These are phyloP conservation scores for Thozetella sp. DNA, from an alignment of 495 filamentous ascomycete genomes.

Conservation along the genomic window DNA sequence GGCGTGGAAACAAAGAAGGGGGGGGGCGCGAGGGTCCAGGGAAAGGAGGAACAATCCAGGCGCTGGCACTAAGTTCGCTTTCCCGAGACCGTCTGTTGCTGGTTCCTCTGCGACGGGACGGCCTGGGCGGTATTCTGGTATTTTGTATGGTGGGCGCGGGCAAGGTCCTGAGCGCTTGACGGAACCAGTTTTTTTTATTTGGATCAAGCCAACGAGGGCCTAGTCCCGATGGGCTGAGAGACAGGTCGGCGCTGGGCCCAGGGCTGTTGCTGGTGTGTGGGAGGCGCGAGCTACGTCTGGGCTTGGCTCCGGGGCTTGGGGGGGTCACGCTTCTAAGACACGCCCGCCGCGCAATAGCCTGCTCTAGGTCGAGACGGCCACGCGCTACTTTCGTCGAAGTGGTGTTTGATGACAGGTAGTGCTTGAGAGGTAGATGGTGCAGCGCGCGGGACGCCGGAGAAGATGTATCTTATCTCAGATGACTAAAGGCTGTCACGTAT, in stretches of 20 bases:
- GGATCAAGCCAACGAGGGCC: constrained; percentile 1
- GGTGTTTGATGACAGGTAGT: constrained; percentile 2
- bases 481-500: background rate
- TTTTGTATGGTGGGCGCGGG: background rate
- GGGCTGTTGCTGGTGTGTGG: background rate
- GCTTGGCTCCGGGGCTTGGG: background rate
- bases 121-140: background rate
- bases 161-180: constrained; percentile 1
- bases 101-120: background rate
- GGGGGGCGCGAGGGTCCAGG: background rate
- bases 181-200: background rate
- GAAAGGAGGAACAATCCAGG: background rate
- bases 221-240: constrained; percentile 2
- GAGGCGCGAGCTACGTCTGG: constrained; percentile 1
- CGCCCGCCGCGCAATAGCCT: background rate
- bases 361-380: background rate
- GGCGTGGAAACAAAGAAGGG: background rate
- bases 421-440: background rate
- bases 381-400: background rate
- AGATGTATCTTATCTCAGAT: background rate
- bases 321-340: background rate
- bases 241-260: background rate
- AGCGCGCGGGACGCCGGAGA: background rate
- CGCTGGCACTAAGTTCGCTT: background rate
- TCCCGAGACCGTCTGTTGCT: background rate